Percentiles rank a stretch among this genome's conserved stretches.
Evolutionary conservation across 1,284 basidiomycete species (phyloP).

Genomic region (Serendipita sp.): DNA sequence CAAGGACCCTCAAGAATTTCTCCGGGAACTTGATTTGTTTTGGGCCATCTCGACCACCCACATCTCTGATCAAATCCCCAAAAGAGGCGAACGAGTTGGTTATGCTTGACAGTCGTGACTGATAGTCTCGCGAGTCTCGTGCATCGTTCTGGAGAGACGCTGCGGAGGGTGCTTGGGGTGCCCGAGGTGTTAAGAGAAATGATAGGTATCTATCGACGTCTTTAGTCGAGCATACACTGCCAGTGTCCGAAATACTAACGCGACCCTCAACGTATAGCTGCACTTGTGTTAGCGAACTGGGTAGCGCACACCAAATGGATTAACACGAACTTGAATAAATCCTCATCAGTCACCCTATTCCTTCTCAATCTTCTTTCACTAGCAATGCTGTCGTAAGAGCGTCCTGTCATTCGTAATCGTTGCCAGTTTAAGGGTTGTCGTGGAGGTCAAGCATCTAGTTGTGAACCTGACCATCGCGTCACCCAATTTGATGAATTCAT

Average conservation of each 20-base stretch:
- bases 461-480: not conserved
- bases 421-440: not conserved
- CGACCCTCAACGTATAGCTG: constrained; percentile 64
- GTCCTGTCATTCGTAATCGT: constrained; percentile 12
- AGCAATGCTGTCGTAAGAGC: constrained; percentile 49
- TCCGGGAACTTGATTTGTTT: constrained; percentile 86
- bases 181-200: constrained; percentile 39
- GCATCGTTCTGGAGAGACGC: constrained; percentile 27
- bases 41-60: constrained; percentile 41
- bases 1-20: constrained; percentile 77
- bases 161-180: constrained; percentile 42
- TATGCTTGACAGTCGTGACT: constrained; percentile 45
- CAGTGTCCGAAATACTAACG: constrained; percentile 34
- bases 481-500: not conserved
- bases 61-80: constrained; percentile 69
- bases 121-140: constrained; percentile 39
- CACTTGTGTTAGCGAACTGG: constrained; percentile 2
- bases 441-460: not conserved
- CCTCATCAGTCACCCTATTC: constrained; percentile 63
- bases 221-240: constrained; percentile 12
- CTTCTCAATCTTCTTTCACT: constrained; percentile 57
- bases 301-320: constrained; percentile 8
- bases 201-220: constrained; percentile 10
- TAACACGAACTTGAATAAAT: constrained; percentile 58
- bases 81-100: constrained; percentile 63